Conservation (phyloP, 2,329 filamentous ascomycete genomes). For the Coniella lustricola region DNA sequence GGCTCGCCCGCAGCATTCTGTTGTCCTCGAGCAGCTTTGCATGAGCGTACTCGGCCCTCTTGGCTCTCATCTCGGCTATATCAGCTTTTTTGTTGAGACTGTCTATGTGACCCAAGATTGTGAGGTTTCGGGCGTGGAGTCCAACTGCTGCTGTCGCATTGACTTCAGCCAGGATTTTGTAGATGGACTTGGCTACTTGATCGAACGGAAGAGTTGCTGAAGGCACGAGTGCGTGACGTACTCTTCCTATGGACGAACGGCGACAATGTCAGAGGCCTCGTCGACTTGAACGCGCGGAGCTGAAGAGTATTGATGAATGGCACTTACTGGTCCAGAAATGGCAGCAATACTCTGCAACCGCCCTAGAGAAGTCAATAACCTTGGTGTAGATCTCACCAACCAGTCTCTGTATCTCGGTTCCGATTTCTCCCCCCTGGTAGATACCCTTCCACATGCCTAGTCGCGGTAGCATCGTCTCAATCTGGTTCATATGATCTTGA, state of each 20-base stretch:
- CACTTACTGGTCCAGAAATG: constrained; percentile 3
- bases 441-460: constrained; percentile 18
- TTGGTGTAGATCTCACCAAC: not conserved
- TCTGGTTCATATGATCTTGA: not conserved
- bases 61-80: not conserved
- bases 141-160: not conserved
- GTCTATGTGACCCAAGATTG: not conserved
- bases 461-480: constrained; percentile 16
- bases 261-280: no score
- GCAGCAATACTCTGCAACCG: constrained; percentile 18
- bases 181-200: not conserved
- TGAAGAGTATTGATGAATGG: no score
- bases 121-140: not conserved
- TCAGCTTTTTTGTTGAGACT: not conserved
- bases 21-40: not conserved
- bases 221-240: not conserved
- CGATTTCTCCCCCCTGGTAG: constrained; percentile 12
- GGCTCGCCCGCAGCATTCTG: not conserved
- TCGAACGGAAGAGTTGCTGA: not conserved
- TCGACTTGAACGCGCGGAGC: no score
- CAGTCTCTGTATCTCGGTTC: constrained; percentile 11
- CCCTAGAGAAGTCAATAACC: constrained; percentile 11
- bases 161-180: constrained; percentile 1
- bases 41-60: not conserved
- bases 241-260: not conserved